Evolutionary conservation across 2,329 filamentous ascomycete species (phyloP), one percentile per base, ranked within the genome.

Genomic region (Pseudogymnoascus sp.): DNA sequence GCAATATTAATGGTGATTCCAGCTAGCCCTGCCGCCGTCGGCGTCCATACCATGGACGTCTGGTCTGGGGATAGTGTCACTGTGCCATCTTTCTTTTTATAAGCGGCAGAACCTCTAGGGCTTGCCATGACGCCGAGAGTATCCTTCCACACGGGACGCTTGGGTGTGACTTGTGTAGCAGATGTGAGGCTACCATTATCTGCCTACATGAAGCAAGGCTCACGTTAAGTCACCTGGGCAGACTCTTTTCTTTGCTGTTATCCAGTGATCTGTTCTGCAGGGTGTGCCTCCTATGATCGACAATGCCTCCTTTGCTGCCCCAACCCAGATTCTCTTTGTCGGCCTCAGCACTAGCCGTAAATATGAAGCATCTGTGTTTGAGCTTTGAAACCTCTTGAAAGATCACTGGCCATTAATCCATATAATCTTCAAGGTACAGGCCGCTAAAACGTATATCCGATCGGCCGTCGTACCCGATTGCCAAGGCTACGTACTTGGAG

Each of bases 11-110:
- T 82, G 0, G 85, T 87, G 66, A 97, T 78, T 26, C 82, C 79
- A 2, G 86, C 84, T 63, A 80, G 81, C 18, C 80, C 77, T 36
- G 84, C 82, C 54, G 82, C 82, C 62, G 84, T 81, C 8, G 91
- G 89, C 34, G 86, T 90, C 93, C 93, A 99, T 74, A 85, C 88
- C 66, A 97, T 84, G 39, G 82, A 86, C 71, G 84, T 84, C 71
- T 85, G 82, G 75, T 96, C 91, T 64, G 83, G 79, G 14, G 89
- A 86, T 69, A 97, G 81, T 26, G 86, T 84, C 71, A 99, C 79
- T 66, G 85, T 84, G 74, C 95, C 95, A 80, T 97, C 90, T 77
- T 96, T 95, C 81, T 97, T 99, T 79, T 97, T 97, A 82, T 95
- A 97, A 64, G 87, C 81, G 62, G 89, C 87, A 67, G 83, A 84